Evolutionary conservation across 305 asterid genomes (phyloP), one percentile per base, ranked within the genome.

Genomic region (Solanum hybrid): DNA sequence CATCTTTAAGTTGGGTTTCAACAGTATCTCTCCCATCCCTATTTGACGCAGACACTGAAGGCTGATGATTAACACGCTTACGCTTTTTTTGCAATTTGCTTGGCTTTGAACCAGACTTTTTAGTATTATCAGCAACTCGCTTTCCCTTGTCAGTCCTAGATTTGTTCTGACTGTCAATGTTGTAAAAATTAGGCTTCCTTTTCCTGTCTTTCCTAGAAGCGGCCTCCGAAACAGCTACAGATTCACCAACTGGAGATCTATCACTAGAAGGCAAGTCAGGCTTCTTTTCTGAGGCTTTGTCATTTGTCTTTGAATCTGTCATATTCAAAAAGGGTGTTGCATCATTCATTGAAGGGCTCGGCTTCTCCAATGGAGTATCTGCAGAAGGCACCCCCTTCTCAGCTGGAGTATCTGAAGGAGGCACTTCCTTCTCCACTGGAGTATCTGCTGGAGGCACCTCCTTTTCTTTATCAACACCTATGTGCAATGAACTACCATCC

Each of bases 1-100:
- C 94, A 89, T 94, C 95, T 91, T 94, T 94, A 79, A 89, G 94
- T 88, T 88, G 94, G 86, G 81, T 88, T 91, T 93, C 92, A 79
- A 84, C 92, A 91, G 32, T 79, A 85, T 93, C 92, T 81, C 77
- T 82, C 77, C 91, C 88, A 91, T 90, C 91, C 90, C 88, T 88
- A 86, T 91, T 90, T 26, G 87, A 40, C 29, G 85, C 88, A 90
- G 91, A 36, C 87, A 90, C 90, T 87, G 95, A 90, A 86, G 91
- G 88, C 90, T 91, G 92, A 46, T 35, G 84, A 88, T 88, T 92
- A 87, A 90, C 85, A 82, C 90, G 78, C 92, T 94, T 95, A 72
- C 60, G 86, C 88, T 93, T 94, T 90, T 89, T 92, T 88, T 91
- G 84, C 14, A 93, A 93, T 91, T 96, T 96, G 27, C 92, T 92